Evolutionary conservation across 1,284 basidiomycete genomes (phyloP).

Genomic region (Austroboletus novae-zelandiae): DNA sequence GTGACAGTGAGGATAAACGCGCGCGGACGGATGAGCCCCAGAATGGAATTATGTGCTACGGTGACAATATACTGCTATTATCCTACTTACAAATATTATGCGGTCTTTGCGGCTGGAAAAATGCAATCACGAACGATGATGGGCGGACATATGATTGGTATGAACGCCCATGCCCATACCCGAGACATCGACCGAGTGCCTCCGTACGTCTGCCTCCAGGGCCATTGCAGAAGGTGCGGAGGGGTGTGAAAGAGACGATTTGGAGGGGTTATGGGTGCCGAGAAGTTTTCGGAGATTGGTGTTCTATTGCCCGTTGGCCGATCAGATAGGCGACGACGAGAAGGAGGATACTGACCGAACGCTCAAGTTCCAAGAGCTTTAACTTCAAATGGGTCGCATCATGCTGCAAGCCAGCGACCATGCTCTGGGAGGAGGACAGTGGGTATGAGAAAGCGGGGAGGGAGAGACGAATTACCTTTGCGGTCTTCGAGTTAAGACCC

Average conservation of each 20-base stretch:
- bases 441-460: background rate
- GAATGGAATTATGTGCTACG: constrained; percentile 11
- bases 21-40: background rate
- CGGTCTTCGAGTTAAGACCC: constrained; percentile 67
- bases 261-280: constrained; percentile 25
- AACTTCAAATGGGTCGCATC: constrained; percentile 56
- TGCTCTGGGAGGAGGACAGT: constrained; percentile 45
- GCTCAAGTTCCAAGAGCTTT: constrained; percentile 63
- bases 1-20: constrained; percentile 5
- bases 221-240: constrained; percentile 27
- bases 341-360: constrained; percentile 43
- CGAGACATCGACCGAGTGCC: constrained; percentile 32
- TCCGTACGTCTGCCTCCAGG: constrained; percentile 33
- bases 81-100: constrained; percentile 21
- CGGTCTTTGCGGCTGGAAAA: background rate
- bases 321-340: background rate
- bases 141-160: constrained; percentile 5
- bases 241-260: constrained; percentile 21
- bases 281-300: constrained; percentile 33
- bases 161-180: constrained; percentile 31
- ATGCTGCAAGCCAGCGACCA: constrained; percentile 67
- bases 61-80: constrained; percentile 13
- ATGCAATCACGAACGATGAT: constrained; percentile 10
- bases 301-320: constrained; percentile 15
- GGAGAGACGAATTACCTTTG: constrained; percentile 47